Conservation (phyloP, 2,329 filamentous ascomycete species). For the Sphaerulina musiva region DNA sequence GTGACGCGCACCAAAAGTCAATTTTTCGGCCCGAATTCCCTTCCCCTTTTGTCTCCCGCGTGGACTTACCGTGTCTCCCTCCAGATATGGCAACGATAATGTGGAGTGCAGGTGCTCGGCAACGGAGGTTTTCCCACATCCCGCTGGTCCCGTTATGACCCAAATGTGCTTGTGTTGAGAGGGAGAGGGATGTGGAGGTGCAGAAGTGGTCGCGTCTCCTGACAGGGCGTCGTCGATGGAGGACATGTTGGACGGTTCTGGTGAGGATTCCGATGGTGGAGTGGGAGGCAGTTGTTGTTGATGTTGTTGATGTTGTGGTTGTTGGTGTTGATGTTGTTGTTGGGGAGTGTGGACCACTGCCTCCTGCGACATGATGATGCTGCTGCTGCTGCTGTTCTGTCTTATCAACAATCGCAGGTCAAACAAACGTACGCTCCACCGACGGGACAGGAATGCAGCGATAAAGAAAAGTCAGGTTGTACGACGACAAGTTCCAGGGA, state of each 20-base stretch:
- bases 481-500: too few relatives aligned
- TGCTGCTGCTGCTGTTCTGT: background rate
- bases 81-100: constrained; percentile 44
- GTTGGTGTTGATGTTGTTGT: constrained; percentile 11
- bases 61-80: constrained; percentile 45
- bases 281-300: constrained; percentile 10
- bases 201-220: background rate
- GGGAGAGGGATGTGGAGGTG: constrained; percentile 15
- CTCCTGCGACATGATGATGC: constrained; percentile 1
- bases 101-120: constrained; percentile 41
- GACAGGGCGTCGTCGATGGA: background rate
- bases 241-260: constrained; percentile 17
- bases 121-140: constrained; percentile 50
- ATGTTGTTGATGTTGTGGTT: background rate
- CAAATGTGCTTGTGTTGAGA: constrained; percentile 44
- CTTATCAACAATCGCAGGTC: background rate
- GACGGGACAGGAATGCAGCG: too few relatives aligned
- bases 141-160: constrained; percentile 49
- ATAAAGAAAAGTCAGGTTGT: too few relatives aligned
- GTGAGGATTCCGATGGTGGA: constrained; percentile 20
- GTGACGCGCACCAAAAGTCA: background rate
- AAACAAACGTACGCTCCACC: too few relatives aligned
- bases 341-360: constrained; percentile 1
- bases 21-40: constrained; percentile 1
- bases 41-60: background rate